Evolutionary conservation across 805 yeast genomes (phyloP).

Genomic region (Cyberlindnera veronae): DNA sequence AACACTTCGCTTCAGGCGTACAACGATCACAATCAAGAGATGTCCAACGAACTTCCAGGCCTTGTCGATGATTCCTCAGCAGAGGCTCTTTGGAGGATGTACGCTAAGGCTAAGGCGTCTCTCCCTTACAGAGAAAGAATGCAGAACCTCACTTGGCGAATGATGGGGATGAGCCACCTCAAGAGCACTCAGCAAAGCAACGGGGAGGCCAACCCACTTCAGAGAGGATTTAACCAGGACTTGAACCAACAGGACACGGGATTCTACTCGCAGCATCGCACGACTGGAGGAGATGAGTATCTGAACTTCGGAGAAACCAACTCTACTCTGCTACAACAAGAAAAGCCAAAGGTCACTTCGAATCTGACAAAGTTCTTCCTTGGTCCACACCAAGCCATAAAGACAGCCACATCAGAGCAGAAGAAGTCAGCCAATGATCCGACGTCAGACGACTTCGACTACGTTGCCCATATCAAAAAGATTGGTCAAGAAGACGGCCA

Average conservation of each 20-base stretch:
- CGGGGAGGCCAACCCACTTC: background rate
- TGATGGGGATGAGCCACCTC: conserved; percentile 56
- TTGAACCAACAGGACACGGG: conserved; percentile 1
- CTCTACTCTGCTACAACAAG: background rate
- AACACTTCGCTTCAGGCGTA: background rate
- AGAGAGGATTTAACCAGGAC: background rate
- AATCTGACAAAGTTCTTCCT: conserved; percentile 26
- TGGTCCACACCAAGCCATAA: conserved; percentile 11
- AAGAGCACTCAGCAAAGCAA: conserved; percentile 1
- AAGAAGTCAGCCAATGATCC: conserved; percentile 33
- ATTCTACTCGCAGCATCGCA: conserved; percentile 4
- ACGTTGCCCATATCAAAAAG: conserved; percentile 58
- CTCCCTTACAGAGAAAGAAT: conserved; percentile 74
- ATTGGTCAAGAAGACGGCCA: conserved; percentile 42
- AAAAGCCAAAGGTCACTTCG: conserved; percentile 19
- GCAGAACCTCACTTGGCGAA: conserved; percentile 85
- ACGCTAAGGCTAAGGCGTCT: conserved; percentile 67
- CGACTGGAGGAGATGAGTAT: conserved; percentile 24
- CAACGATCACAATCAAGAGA: background rate
- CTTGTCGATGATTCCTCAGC: conserved; percentile 39
- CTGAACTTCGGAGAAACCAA: conserved; percentile 19
- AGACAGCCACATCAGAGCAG: background rate
- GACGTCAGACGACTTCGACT: conserved; percentile 54
- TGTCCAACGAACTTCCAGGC: background rate
- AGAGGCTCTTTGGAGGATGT: conserved; percentile 74